These are phyloP conservation scores for Apiospora marii DNA, from an alignment of 2,329 filamentous ascomycete species.

Conservation along the genomic window DNA sequence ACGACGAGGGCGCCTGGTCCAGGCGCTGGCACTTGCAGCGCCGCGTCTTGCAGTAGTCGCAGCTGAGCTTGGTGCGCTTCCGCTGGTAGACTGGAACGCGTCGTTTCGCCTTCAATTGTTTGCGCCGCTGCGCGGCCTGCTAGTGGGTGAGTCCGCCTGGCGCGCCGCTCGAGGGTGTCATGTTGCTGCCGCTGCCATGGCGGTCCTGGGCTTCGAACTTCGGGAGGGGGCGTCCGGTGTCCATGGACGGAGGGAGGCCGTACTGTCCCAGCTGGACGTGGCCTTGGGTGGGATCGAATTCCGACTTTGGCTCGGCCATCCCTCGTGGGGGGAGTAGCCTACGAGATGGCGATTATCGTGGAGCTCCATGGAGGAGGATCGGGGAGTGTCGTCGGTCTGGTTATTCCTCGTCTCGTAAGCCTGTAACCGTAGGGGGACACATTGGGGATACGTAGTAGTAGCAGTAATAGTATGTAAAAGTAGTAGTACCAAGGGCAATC, in stretches of 20 bases:
- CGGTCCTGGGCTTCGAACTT: constrained; percentile 24
- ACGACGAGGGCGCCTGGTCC: not conserved
- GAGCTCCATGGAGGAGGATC: constrained; percentile 9
- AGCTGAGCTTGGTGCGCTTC: constrained; percentile 45
- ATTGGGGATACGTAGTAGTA: not conserved
- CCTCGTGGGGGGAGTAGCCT: not conserved
- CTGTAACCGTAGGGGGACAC: not conserved
- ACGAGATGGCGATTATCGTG: not conserved
- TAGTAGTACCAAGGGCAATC: not conserved
- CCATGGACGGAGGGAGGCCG: not conserved
- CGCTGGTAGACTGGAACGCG: constrained; percentile 45
- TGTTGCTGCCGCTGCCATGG: not conserved
- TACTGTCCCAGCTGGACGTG: not conserved
- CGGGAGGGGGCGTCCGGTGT: constrained; percentile 17
- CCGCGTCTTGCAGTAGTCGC: constrained; percentile 47
- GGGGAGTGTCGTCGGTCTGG: not conserved
- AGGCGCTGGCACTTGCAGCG: constrained; percentile 45
- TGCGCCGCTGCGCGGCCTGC: constrained; percentile 31
- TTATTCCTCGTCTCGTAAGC: not conserved
- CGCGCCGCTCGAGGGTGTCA: not conserved
- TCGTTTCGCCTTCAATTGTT: constrained; percentile 38
- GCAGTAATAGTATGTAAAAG: too few relatives aligned
- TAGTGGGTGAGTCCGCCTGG: constrained; percentile 20
- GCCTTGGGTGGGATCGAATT: not conserved
- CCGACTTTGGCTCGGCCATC: constrained; percentile 14